Percentiles rank a stretch among this genome's conserved stretches.
phyloP scores from a whole-genome alignment of 2,329 filamentous ascomycete species.

The Epichloe brachyelytri region DNA sequence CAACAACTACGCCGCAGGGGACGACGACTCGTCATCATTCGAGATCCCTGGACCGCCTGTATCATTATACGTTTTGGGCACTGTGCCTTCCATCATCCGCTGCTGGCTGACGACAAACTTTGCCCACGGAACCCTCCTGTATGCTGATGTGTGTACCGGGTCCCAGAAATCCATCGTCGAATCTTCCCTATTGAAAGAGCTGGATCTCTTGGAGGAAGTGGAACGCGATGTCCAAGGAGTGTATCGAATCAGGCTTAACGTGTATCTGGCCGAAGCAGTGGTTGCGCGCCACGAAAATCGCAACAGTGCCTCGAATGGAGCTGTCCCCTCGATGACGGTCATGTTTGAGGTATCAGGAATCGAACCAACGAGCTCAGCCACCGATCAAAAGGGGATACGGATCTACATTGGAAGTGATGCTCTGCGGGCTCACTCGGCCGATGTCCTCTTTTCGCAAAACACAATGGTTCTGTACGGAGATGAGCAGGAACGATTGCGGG shows the following conservation, averaged over 20 bases:
- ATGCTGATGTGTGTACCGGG: constrained; percentile 84
- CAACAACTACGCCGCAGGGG: constrained; percentile 48
- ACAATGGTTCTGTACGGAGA: constrained; percentile 78
- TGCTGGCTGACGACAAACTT: constrained; percentile 91
- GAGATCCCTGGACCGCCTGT: constrained; percentile 67
- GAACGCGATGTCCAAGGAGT: constrained; percentile 52
- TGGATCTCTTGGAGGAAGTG: constrained; percentile 57
- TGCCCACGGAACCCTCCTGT: constrained; percentile 77
- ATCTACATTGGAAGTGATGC: constrained; percentile 86
- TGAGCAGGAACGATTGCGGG: constrained; percentile 72
- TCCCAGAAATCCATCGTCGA: constrained; percentile 82
- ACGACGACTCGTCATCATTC: constrained; percentile 54
- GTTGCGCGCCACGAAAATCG: constrained; percentile 64
- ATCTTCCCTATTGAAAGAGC: constrained; percentile 57
- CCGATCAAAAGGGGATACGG: constrained; percentile 51
- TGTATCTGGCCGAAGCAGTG: constrained; percentile 86
- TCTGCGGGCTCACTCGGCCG: constrained; percentile 73
- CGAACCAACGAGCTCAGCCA: constrained; percentile 25
- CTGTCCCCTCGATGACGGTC: constrained; percentile 65
- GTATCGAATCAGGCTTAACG: constrained; percentile 59
- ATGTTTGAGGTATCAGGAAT: constrained; percentile 61
- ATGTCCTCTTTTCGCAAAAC: constrained; percentile 85
- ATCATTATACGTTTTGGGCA: constrained; percentile 72
- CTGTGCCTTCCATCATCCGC: constrained; percentile 85
- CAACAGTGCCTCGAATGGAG: constrained; percentile 53